phyloP scores from a whole-genome alignment of 1,139 yeast species.

The Geotrichum macrosporum region DNA sequence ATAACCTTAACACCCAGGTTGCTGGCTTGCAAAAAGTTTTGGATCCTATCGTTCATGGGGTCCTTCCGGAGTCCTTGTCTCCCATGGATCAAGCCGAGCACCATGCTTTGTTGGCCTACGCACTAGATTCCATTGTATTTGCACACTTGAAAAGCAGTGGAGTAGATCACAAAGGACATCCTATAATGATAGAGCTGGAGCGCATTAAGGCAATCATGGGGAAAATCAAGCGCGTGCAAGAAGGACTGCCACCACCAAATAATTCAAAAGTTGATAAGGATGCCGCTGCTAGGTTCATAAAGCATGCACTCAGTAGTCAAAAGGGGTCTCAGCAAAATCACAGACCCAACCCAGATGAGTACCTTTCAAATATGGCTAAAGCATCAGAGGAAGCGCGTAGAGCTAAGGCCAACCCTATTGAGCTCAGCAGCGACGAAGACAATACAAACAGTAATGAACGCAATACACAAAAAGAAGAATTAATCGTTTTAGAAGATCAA shows the following conservation, averaged over 20 bases:
- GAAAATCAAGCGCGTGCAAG: constrained; percentile 38
- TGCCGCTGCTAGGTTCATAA: constrained; percentile 45
- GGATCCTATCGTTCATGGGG: constrained; percentile 31
- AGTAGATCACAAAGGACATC: constrained; percentile 52
- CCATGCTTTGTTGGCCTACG: constrained; percentile 39
- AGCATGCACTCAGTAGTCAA: constrained; percentile 42
- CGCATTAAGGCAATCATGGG: constrained; percentile 69
- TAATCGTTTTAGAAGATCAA: too few species aligned
- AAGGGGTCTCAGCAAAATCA: constrained; percentile 2
- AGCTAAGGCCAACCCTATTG: constrained; percentile 8
- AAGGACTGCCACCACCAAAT: background rate
- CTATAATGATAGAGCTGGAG: constrained; percentile 64
- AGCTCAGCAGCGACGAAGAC: constrained; percentile 5
- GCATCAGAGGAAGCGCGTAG: background rate
- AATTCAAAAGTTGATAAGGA: constrained; percentile 33
- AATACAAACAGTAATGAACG: too few species aligned
- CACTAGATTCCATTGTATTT: constrained; percentile 43
- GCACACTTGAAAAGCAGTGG: constrained; percentile 63
- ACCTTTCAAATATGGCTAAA: constrained; percentile 20
- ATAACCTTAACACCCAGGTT: constrained; percentile 32
- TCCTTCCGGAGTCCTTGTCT: constrained; percentile 29
- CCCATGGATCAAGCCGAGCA: constrained; percentile 36
- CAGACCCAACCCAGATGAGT: constrained; percentile 18
- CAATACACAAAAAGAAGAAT: too few species aligned
- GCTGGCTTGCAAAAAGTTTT: constrained; percentile 31